Percentiles rank a stretch among this genome's conserved stretches.
These are phyloP conservation scores for Fusarium miscanthi DNA, from an alignment of 2,329 filamentous ascomycete genomes.

Conservation along the genomic window DNA sequence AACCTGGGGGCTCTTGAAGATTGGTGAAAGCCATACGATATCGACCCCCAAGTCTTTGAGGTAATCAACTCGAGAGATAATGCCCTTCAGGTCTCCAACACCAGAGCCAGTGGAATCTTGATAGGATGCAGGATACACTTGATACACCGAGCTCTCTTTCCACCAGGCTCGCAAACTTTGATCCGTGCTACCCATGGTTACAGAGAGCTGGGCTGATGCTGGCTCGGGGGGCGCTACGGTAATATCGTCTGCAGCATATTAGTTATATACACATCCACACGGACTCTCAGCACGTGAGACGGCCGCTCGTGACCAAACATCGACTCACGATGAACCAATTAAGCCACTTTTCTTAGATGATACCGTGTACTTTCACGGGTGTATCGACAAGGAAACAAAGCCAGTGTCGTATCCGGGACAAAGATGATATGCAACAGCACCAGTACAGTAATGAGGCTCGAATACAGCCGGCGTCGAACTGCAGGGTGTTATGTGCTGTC, in stretches of 20 bases:
- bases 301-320: slow-evolving; percentile 10
- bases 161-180: slow-evolving; percentile 60
- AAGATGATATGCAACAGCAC: background rate
- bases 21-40: slow-evolving; percentile 66
- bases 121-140: slow-evolving; percentile 72
- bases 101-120: slow-evolving; percentile 68
- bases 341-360: background rate
- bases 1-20: slow-evolving; percentile 65
- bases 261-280: slow-evolving; percentile 2
- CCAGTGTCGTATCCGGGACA: background rate
- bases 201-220: background rate
- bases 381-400: background rate
- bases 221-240: background rate
- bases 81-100: slow-evolving; percentile 66
- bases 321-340: slow-evolving; percentile 21
- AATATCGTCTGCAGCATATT: background rate
- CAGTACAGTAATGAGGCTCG: slow-evolving; percentile 8
- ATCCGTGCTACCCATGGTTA: slow-evolving; percentile 39
- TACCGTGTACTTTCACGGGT: background rate
- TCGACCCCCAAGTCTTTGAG: slow-evolving; percentile 66
- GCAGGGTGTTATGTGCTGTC: slow-evolving; percentile 9
- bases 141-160: slow-evolving; percentile 70
- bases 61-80: slow-evolving; percentile 67
- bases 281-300: slow-evolving; percentile 16
- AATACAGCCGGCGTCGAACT: background rate